These are phyloP conservation scores for Kodamaea fukazawae DNA, from an alignment of 805 yeast genomes.

Conservation along the genomic window DNA sequence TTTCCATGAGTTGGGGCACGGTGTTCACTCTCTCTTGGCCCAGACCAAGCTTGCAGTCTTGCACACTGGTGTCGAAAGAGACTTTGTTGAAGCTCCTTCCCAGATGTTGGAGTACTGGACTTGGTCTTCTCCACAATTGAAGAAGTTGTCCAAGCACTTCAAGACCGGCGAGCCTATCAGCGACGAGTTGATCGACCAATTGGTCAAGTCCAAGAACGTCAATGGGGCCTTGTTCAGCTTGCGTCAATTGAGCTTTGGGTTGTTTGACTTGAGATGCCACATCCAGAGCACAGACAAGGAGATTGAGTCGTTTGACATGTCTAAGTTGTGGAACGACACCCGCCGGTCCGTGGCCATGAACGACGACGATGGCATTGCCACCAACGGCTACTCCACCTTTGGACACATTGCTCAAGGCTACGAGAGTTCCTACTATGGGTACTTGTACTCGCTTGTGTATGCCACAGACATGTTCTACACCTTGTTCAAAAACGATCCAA, in stretches of 20 bases:
- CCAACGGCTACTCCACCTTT: conserved; percentile 73
- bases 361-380: conserved; percentile 49
- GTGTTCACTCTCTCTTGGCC: conserved; percentile 75
- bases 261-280: conserved; percentile 75
- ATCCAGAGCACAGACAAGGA: conserved; percentile 42
- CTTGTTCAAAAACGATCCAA: conserved; percentile 64
- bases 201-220: conserved; percentile 67
- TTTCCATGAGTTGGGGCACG: conserved; percentile 90
- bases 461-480: conserved; percentile 80
- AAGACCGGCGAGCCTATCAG: conserved; percentile 55
- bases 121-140: conserved; percentile 66
- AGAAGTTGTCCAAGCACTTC: conserved; percentile 63
- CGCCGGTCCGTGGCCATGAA: conserved; percentile 62
- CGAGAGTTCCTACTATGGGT: conserved; percentile 84
- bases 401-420: conserved; percentile 82
- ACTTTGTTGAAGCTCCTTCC: conserved; percentile 89
- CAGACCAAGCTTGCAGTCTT: conserved; percentile 62
- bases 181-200: conserved; percentile 54
- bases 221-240: conserved; percentile 69
- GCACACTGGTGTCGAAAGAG: conserved; percentile 74
- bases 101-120: conserved; percentile 89
- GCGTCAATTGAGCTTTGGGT: conserved; percentile 76
- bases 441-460: conserved; percentile 81
- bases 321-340: conserved; percentile 60
- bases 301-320: conserved; percentile 46